These are phyloP conservation scores for Odonthalia washingtoniensis DNA, from an alignment of 31 red algal genomes.

Conservation along the genomic window DNA sequence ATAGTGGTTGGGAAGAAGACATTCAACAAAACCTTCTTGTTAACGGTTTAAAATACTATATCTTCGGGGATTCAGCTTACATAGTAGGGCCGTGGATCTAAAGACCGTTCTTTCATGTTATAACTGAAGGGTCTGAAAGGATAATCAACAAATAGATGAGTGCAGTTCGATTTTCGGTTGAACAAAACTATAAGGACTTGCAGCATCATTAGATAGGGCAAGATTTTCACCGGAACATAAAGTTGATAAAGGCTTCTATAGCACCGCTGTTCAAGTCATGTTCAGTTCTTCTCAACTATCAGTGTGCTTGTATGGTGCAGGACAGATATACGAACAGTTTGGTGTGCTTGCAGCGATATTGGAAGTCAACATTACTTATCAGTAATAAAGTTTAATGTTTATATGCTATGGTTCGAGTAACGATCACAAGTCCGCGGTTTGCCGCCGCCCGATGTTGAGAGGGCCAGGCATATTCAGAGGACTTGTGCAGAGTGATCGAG, in stretches of 20 bases:
- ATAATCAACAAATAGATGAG: background rate
- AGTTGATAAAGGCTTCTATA: background rate
- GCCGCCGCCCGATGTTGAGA: background rate
- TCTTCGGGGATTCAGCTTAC: slow-evolving; percentile 1
- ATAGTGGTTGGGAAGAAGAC: background rate
- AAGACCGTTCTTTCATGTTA: background rate
- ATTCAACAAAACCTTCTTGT: background rate
- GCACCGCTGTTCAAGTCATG: background rate
- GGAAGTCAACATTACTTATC: background rate
- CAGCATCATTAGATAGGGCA: background rate
- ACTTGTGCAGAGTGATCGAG: background rate
- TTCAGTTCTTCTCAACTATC: background rate
- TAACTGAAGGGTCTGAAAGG: background rate
- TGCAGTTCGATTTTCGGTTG: background rate
- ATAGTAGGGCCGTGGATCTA: background rate
- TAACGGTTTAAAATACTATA: background rate
- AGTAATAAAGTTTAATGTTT: background rate
- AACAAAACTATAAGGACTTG: background rate
- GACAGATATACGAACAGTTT: background rate
- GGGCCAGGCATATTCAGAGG: background rate
- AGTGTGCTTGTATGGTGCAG: background rate
- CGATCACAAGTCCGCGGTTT: background rate
- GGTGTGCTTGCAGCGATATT: background rate
- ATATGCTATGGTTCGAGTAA: background rate
- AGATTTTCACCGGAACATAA: background rate